Conservation (phyloP, 345 rosid species). For the Schrenkiella parvula region DNA sequence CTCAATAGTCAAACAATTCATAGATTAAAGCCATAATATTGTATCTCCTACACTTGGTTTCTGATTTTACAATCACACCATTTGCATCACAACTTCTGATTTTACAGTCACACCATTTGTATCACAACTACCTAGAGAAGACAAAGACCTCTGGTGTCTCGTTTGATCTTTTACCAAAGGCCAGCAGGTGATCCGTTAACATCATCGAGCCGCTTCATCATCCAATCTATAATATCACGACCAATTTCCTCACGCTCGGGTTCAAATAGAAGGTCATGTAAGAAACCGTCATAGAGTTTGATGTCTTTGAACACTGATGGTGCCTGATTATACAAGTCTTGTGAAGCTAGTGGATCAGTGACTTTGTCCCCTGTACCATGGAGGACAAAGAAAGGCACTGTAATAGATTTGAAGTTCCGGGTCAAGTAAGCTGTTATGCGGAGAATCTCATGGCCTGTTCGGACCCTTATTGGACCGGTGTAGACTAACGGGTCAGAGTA, state of each 20-base stretch:
- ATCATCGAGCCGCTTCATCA: slow-evolving; percentile 57
- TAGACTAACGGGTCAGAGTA: slow-evolving; percentile 94
- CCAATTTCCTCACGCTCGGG: slow-evolving; percentile 86
- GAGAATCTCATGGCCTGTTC: slow-evolving; percentile 92
- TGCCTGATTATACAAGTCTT: slow-evolving; percentile 72
- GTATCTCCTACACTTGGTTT: neutral
- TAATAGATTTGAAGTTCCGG: slow-evolving; percentile 60
- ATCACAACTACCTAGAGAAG: slow-evolving; percentile 23
- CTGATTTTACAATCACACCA: slow-evolving; percentile 21
- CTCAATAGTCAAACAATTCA: neutral
- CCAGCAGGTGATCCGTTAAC: slow-evolving; percentile 24
- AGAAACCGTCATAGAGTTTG: slow-evolving; percentile 84
- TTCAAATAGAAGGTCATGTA: slow-evolving; percentile 93
- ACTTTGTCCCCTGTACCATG: slow-evolving; percentile 94
- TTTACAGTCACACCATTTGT: slow-evolving; percentile 22
- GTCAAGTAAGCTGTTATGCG: slow-evolving; percentile 73
- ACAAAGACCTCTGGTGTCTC: slow-evolving; percentile 4
- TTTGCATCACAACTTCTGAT: slow-evolving; percentile 18
- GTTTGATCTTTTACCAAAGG: slow-evolving; percentile 19
- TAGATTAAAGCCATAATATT: neutral
- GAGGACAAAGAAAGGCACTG: slow-evolving; percentile 82
- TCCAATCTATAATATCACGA: slow-evolving; percentile 79
- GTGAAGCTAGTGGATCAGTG: slow-evolving; percentile 90
- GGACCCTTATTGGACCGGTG: slow-evolving; percentile 94
- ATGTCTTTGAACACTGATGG: slow-evolving; percentile 78